Percentiles rank a stretch among this genome's conserved stretches.
Conservation (phyloP, 257 asterid genomes). For the Solanum lycopersicoides region DNA sequence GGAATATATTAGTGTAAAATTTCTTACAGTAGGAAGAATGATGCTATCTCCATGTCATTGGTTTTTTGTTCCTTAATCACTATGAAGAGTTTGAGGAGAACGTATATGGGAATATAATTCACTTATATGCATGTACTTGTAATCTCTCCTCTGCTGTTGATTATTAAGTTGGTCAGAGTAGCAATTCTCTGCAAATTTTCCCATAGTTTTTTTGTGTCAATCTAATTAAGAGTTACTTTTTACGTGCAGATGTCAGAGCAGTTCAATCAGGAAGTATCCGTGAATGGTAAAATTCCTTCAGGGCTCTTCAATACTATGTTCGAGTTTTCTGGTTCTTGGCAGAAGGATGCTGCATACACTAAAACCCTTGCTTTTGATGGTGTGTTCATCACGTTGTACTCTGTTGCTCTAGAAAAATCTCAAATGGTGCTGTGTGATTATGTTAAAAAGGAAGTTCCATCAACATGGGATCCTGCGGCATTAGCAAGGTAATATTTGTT, state of each 20-base stretch:
- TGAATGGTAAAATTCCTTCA: conserved; percentile 85
- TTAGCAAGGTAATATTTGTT: conserved; percentile 65
- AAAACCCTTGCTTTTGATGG: conserved; percentile 92
- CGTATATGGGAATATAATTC: background rate
- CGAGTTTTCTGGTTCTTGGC: conserved; percentile 97
- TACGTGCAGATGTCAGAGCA: conserved; percentile 89
- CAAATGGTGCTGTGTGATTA: conserved; percentile 77
- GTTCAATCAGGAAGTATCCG: conserved; percentile 79
- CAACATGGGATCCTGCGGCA: conserved; percentile 94
- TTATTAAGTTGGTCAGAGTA: background rate
- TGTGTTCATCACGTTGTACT: conserved; percentile 69
- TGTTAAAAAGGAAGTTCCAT: conserved; percentile 87
- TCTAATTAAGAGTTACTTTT: background rate
- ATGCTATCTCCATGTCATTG: background rate
- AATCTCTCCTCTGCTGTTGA: background rate
- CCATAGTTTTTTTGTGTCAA: background rate
- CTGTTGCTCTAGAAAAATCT: conserved; percentile 90
- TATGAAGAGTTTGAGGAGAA: background rate
- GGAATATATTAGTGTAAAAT: background rate
- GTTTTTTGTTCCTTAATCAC: background rate
- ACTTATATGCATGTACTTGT: background rate
- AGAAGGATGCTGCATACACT: conserved; percentile 85
- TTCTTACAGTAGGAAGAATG: background rate
- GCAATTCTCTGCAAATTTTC: background rate
- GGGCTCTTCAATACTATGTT: conserved; percentile 96